These are phyloP conservation scores for Mycena haematopus DNA, from an alignment of 768 basidiomycete genomes.

Conservation along the genomic window DNA sequence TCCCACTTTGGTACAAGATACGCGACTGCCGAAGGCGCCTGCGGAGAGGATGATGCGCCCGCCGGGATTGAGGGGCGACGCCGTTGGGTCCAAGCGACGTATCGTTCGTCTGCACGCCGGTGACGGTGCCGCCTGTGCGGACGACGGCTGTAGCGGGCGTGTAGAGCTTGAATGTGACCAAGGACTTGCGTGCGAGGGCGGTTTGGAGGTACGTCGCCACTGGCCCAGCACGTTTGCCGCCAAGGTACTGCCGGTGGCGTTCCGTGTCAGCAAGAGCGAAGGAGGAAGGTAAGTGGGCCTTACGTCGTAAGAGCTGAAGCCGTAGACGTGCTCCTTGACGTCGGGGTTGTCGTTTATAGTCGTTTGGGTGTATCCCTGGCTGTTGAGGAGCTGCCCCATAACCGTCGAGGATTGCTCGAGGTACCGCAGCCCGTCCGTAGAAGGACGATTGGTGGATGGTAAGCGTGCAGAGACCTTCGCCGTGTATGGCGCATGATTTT, in stretches of 20 bases:
- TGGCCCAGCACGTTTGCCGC: constrained; percentile 59
- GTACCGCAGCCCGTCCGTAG: constrained; percentile 65
- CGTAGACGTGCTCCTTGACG: constrained; percentile 64
- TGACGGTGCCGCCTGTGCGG: constrained; percentile 60
- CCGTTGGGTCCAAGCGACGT: constrained; percentile 61
- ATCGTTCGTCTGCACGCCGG: constrained; percentile 68
- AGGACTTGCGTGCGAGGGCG: constrained; percentile 52
- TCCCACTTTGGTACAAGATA: constrained; percentile 65
- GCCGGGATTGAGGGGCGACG: constrained; percentile 57
- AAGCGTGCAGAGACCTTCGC: constrained; percentile 54
- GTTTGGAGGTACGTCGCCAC: constrained; percentile 67
- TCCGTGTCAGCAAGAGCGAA: not conserved
- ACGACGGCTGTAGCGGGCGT: constrained; percentile 58
- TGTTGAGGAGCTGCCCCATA: constrained; percentile 48
- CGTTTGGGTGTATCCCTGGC: constrained; percentile 56
- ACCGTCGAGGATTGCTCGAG: constrained; percentile 57
- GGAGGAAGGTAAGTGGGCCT: constrained; percentile 15
- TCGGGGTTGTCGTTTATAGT: constrained; percentile 65
- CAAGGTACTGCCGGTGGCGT: constrained; percentile 41
- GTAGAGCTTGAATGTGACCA: constrained; percentile 58
- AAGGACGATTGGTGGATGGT: constrained; percentile 63
- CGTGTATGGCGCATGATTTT: constrained; percentile 57
- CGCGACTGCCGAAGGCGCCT: constrained; percentile 64
- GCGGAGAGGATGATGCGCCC: constrained; percentile 69
- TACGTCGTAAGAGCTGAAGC: constrained; percentile 56